phyloP scores from a whole-genome alignment of 805 yeast genomes.

The Pichia thaimueangensis region DNA sequence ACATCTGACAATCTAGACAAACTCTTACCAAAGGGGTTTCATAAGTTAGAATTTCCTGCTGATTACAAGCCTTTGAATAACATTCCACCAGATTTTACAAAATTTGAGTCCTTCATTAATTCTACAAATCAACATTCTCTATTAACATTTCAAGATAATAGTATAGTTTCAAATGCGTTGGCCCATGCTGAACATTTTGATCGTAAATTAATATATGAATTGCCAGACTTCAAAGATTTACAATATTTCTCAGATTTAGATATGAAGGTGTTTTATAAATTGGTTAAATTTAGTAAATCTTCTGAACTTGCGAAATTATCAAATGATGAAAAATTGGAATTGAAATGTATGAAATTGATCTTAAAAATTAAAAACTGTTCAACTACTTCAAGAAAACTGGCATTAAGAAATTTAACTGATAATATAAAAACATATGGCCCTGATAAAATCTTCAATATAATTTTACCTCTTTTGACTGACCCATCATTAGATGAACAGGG shows the following conservation, averaged over 20 bases:
- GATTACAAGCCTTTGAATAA: slow-evolving; percentile 34
- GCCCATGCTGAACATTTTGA: slow-evolving; percentile 26
- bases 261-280: slow-evolving; percentile 59
- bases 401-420: slow-evolving; percentile 61
- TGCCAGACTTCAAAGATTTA: slow-evolving; percentile 61
- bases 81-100: slow-evolving; percentile 31
- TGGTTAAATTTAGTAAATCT: slow-evolving; percentile 30
- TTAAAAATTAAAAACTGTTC: slow-evolving; percentile 75
- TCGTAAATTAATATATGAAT: slow-evolving; percentile 41
- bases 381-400: slow-evolving; percentile 57
- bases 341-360: slow-evolving; percentile 55
- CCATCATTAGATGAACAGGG: slow-evolving; percentile 72
- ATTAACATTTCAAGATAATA: slow-evolving; percentile 25
- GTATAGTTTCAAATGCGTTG: slow-evolving; percentile 25
- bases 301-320: slow-evolving; percentile 32
- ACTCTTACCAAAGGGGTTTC: slow-evolving; percentile 49
- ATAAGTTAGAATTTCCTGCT: slow-evolving; percentile 37
- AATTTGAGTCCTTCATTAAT: slow-evolving; percentile 8
- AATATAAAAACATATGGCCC: slow-evolving; percentile 65
- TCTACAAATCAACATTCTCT: neutral
- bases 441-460: slow-evolving; percentile 53
- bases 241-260: slow-evolving; percentile 70
- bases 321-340: slow-evolving; percentile 50
- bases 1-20: slow-evolving; percentile 41
- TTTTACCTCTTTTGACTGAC: slow-evolving; percentile 74